Percentiles rank a stretch among this genome's conserved stretches.
phyloP scores from a whole-genome alignment of 805 yeast species.

The Metschnikowia lochheadii region DNA sequence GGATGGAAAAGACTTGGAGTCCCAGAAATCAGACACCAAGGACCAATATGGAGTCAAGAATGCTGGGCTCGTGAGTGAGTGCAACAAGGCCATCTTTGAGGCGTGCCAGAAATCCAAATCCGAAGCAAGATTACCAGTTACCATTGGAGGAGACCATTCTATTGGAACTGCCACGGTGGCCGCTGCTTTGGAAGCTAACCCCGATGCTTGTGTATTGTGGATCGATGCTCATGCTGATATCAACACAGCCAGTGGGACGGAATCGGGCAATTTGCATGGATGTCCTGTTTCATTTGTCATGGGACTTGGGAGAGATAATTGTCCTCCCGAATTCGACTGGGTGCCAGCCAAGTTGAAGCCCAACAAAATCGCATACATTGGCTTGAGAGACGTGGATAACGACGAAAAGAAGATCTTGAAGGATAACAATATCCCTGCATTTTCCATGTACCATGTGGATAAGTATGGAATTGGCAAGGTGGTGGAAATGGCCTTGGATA shows the following conservation, averaged over 20 bases:
- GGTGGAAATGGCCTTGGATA: slow-evolving; percentile 82
- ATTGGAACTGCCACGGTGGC: slow-evolving; percentile 91
- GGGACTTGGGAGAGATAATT: slow-evolving; percentile 67
- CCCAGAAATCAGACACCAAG: slow-evolving; percentile 41
- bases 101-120: slow-evolving; percentile 51
- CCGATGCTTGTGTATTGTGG: slow-evolving; percentile 91
- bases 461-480: slow-evolving; percentile 89
- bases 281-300: slow-evolving; percentile 90
- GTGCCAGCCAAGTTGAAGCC: slow-evolving; percentile 64
- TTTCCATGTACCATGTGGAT: slow-evolving; percentile 94
- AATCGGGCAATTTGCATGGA: slow-evolving; percentile 91
- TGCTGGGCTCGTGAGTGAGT: slow-evolving; percentile 71
- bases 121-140: slow-evolving; percentile 60
- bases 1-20: slow-evolving; percentile 42
- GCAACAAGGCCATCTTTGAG: slow-evolving; percentile 60
- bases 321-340: slow-evolving; percentile 80
- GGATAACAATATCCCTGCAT: slow-evolving; percentile 74
- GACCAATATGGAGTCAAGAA: slow-evolving; percentile 59
- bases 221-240: slow-evolving; percentile 98
- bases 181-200: slow-evolving; percentile 73
- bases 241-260: slow-evolving; percentile 80
- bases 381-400: slow-evolving; percentile 86
- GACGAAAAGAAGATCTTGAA: slow-evolving; percentile 76
- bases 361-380: slow-evolving; percentile 81
- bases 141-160: slow-evolving; percentile 96